These are phyloP conservation scores for Lichtheimia ornata DNA, from an alignment of 371 early-diverging fungal genomes.

Conservation along the genomic window DNA sequence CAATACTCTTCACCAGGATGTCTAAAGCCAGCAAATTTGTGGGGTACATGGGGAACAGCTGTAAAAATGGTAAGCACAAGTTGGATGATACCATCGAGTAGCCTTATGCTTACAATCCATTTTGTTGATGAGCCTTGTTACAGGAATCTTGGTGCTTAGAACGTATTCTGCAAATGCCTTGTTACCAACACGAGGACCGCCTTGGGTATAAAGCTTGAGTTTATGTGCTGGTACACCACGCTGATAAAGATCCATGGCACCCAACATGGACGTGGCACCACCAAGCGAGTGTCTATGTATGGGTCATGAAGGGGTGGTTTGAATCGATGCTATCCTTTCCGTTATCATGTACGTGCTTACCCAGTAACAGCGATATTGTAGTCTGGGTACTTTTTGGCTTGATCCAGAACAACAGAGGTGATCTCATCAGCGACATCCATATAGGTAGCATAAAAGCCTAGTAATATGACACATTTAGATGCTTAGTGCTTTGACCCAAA, in stretches of 20 bases:
- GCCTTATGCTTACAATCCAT: conserved; percentile 16
- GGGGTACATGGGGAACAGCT: not conserved
- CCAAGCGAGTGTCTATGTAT: conserved; percentile 18
- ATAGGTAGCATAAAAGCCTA: conserved; percentile 17
- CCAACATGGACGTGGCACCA: conserved; percentile 10
- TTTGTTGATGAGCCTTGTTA: conserved; percentile 10
- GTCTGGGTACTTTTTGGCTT: conserved; percentile 10
- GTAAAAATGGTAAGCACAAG: not conserved
- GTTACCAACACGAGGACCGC: conserved; percentile 18
- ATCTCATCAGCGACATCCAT: conserved; percentile 11
- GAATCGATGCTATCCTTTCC: not conserved
- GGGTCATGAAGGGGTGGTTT: not conserved
- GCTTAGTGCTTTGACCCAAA: no score
- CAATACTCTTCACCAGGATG: conserved; percentile 3
- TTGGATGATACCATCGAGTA: not conserved
- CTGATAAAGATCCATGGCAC: conserved; percentile 17
- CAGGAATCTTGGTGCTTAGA: conserved; percentile 1
- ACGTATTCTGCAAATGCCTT: conserved; percentile 14
- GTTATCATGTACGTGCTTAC: conserved; percentile 2
- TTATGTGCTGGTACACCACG: conserved; percentile 10
- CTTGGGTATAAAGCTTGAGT: conserved; percentile 2
- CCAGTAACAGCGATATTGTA: conserved; percentile 13
- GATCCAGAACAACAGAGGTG: conserved; percentile 6
- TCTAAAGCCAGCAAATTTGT: not conserved
- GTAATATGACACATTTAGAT: no score